Conservation (phyloP, 1,139 yeast genomes). For the Hyphopichia wangnamkhiaoensis region DNA sequence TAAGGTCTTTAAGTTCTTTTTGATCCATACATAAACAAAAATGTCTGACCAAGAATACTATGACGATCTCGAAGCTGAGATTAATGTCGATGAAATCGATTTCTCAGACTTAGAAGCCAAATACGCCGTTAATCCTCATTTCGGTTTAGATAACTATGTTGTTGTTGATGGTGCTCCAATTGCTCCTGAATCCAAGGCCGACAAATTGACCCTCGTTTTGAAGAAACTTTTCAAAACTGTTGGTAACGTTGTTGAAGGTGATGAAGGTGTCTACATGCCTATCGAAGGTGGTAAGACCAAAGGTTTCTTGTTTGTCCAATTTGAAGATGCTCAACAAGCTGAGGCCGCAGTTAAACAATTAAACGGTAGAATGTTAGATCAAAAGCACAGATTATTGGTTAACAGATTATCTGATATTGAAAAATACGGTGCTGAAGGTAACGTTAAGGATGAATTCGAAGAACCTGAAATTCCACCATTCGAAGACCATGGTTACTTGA, state of each 20-base stretch:
- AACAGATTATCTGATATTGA: slow-evolving; percentile 86
- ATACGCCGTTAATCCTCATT: slow-evolving; percentile 60
- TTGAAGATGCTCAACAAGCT: slow-evolving; percentile 66
- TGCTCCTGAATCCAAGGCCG: slow-evolving; percentile 87
- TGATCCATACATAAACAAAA: background rate
- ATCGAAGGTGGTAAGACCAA: slow-evolving; percentile 76
- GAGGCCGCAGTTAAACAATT: slow-evolving; percentile 76
- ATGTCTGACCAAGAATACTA: slow-evolving; percentile 9
- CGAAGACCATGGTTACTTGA: slow-evolving; percentile 76
- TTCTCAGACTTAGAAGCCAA: slow-evolving; percentile 84
- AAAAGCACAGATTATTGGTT: slow-evolving; percentile 84
- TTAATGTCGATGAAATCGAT: slow-evolving; percentile 64
- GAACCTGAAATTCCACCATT: slow-evolving; percentile 75
- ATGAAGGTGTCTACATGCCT: slow-evolving; percentile 79
- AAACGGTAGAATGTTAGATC: slow-evolving; percentile 90
- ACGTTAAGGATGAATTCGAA: slow-evolving; percentile 59
- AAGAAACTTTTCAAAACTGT: slow-evolving; percentile 70
- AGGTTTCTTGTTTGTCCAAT: slow-evolving; percentile 89
- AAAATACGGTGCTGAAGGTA: slow-evolving; percentile 71
- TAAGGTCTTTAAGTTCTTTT: too few species aligned
- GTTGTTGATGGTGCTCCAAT: slow-evolving; percentile 96
- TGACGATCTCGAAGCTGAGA: slow-evolving; percentile 49
- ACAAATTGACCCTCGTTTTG: slow-evolving; percentile 81
- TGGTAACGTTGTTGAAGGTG: slow-evolving; percentile 70
- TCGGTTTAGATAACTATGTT: slow-evolving; percentile 74